Conservation (phyloP, 345 rosid genomes). For the Capsella bursapastoris region DNA sequence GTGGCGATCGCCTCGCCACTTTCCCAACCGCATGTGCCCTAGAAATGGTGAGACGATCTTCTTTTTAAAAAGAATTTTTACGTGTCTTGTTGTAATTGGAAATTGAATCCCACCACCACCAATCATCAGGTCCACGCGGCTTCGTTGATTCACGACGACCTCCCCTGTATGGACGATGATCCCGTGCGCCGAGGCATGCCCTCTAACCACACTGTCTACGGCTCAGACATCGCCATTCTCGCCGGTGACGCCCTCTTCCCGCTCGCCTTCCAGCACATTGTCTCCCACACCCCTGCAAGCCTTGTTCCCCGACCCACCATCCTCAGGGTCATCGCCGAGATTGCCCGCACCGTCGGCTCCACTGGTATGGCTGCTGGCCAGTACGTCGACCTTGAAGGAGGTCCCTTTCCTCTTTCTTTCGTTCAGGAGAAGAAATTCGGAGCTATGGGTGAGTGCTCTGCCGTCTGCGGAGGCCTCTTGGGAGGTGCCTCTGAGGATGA, state of each 20-base stretch:
- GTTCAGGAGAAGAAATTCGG: slow-evolving; percentile 90
- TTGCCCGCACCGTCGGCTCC: slow-evolving; percentile 91
- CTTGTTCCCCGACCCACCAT: slow-evolving; percentile 70
- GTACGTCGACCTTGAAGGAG: slow-evolving; percentile 87
- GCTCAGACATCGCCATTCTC: slow-evolving; percentile 85
- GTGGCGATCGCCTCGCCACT: slow-evolving; percentile 76
- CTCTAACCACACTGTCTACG: slow-evolving; percentile 78
- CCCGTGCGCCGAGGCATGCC: slow-evolving; percentile 85
- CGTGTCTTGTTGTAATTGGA: no score
- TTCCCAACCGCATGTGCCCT: slow-evolving; percentile 98
- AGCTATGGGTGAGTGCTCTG: slow-evolving; percentile 90
- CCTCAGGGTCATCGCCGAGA: slow-evolving; percentile 82
- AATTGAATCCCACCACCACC: no score
- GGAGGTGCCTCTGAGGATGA: slow-evolving; percentile 89
- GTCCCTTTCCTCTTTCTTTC: slow-evolving; percentile 59
- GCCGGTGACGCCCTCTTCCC: slow-evolving; percentile 99
- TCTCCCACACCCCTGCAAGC: slow-evolving; percentile 66
- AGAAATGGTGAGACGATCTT: slow-evolving; percentile 61
- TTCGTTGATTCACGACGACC: slow-evolving; percentile 90
- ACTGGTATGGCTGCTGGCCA: slow-evolving; percentile 98
- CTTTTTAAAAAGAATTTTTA: no score
- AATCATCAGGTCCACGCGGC: slow-evolving; percentile 64
- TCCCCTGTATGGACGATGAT: slow-evolving; percentile 96
- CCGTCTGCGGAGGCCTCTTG: slow-evolving; percentile 87
- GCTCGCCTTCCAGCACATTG: slow-evolving; percentile 88